Evolutionary conservation across 805 yeast species (phyloP), one percentile per base, ranked within the genome.

Genomic region (Metschnikowia continentalis): DNA sequence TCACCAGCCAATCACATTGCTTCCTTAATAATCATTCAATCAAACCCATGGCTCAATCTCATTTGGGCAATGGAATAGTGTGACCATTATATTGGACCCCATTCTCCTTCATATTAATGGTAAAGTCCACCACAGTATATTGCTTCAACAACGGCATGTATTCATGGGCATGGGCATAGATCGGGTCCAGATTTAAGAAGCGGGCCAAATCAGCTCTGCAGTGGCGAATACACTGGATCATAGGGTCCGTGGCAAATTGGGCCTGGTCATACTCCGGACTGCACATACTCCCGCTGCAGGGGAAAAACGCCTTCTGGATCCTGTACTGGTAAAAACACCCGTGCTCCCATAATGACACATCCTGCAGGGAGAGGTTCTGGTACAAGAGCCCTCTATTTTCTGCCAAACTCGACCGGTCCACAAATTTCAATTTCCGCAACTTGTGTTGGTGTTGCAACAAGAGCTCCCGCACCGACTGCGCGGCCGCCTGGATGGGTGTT

Each of bases 291-390:
- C 30, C 32, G 20, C 43, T 37, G 36, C 35, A 26, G 6, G 57
- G 52, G 19, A 48, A 45, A 17, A 54, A 35, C 7, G 46, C 47
- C 20, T 35, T 41, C 32, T 47, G 47, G 15, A 49, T 40, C 15
- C 39, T 43, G 32, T 47, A 46, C 30, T 47, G 48, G 47, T 49
- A 49, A 40, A 42, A 52, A 19, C 44, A 22, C 23, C 54, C 57
- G 35, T 47, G 52, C 8, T 49, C 52, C 55, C 55, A 52, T 17
- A 43, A 39, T 1, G 46, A 39, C 26, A 45, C 37, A 32, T 42
- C 46, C n/a, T 30, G 33, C 17, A 8, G 35, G 22, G 35, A 37
- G n/a, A 54, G 55, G 11, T 30, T 33, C 22, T 32, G 48, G 47
- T 45, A 33, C 22, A 52, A 22, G 43, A 10, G 17, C 10, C 30